Evolutionary conservation across 2,329 filamentous ascomycete species (phyloP), one percentile per base, ranked within the genome.

Genomic region (Pyrenophora seminiperda): DNA sequence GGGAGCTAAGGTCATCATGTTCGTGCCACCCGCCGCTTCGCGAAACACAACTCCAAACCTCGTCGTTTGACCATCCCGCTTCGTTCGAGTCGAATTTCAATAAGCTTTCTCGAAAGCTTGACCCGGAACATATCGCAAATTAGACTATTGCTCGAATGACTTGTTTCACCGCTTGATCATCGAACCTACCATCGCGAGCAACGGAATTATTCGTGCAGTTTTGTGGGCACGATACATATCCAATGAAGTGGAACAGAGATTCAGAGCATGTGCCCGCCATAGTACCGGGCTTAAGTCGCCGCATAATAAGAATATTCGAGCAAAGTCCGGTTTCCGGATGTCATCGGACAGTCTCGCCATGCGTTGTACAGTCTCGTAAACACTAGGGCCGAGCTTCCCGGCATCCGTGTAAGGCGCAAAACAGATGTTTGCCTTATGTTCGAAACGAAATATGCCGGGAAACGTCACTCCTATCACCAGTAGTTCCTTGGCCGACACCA

Each of bases 41-140:
- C 55, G 58, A 67, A 67, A 67, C 62, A 58, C 56, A 27, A 63
- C 41, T 53, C 55, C 51, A 68, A 66, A 68, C 66, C 61, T 59
- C 45, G 41, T 31, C 30, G 65, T 68, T 63, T 67, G 61, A 65
- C 47, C 38, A 55, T 55, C 40, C 40, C 45, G 47, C 17, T 19
- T 39, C 36, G 47, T 42, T 24, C 24, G 14, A 42, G 11, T 15
- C 48, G n/a, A 34, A 20, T 20, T 24, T 14, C 33, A 38, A 15
- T 17, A 10, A 31, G 9, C 18, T 10, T 29, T 18, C 18, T 4
- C 14, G 14, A n/a, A 36, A 11, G 22, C n/a, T 24, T 15, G 15
- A 18, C 18, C 18, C 7, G 15, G 15, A 18, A 27, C 5, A 19
- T 10, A 4, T 27, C 14, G 24, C 7, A 27, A 11, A 27, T 27